Conservation (phyloP, 495 filamentous ascomycete species). For the Penicillium longicatenatum region DNA sequence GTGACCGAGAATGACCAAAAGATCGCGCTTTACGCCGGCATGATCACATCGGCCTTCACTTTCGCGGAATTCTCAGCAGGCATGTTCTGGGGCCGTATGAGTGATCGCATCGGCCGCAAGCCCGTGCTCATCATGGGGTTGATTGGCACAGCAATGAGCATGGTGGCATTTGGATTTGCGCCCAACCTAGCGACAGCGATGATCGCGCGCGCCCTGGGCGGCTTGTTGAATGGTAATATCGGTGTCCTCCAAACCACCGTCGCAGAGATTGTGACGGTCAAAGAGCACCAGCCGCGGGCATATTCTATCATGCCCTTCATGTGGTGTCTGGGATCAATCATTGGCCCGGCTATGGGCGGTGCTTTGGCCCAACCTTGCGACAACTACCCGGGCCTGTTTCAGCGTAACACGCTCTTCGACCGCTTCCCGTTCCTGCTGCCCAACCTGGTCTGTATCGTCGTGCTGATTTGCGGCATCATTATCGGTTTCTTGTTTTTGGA, state of each 20-base stretch:
- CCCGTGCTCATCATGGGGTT: constrained; percentile 87
- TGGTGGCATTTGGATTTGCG: constrained; percentile 91
- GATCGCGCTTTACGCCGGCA: constrained; percentile 90
- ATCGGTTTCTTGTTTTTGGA: constrained; percentile 90
- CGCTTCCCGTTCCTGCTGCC: constrained; percentile 88
- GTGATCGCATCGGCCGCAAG: constrained; percentile 90
- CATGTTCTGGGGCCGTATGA: constrained; percentile 89
- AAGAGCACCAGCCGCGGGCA: constrained; percentile 88
- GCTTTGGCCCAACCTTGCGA: constrained; percentile 82
- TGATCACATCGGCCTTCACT: constrained; percentile 96
- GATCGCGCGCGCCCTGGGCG: constrained; percentile 84
- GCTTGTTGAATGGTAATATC: constrained; percentile 93
- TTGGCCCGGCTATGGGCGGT: constrained; percentile 89
- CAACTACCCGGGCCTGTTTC: constrained; percentile 77
- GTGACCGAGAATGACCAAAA: constrained; percentile 75
- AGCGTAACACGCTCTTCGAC: constrained; percentile 74
- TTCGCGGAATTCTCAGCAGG: constrained; percentile 92
- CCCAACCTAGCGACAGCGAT: constrained; percentile 81
- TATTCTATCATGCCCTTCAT: constrained; percentile 98
- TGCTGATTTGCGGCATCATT: constrained; percentile 76
- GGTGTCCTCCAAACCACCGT: constrained; percentile 95
- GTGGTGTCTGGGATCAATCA: constrained; percentile 92
- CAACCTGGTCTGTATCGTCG: constrained; percentile 83
- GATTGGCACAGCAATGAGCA: constrained; percentile 87
- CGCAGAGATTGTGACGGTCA: constrained; percentile 85